A percentile compares a stretch with the other conserved stretches of the same genome.
These are phyloP conservation scores for Vickermania spadyakhi DNA, from an alignment of 208 protist genomes.

Conservation along the genomic window DNA sequence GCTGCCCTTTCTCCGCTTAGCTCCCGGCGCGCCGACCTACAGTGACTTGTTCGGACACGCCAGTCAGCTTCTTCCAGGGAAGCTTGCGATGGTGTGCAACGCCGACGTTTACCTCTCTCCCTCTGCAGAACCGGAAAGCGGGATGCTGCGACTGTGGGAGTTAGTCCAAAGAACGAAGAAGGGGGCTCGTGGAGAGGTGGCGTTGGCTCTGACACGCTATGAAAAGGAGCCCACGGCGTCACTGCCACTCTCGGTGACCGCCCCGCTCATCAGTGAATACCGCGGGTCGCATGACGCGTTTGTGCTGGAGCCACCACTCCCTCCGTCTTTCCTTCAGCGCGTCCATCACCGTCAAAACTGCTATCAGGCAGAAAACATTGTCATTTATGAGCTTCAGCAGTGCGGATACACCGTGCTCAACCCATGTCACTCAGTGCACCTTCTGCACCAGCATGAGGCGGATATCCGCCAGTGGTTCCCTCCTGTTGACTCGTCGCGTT, in stretches of 20 bases:
- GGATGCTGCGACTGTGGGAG: constrained; percentile 26
- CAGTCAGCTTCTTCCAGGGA: constrained; percentile 31
- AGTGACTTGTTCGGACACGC: constrained; percentile 65
- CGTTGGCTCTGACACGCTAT: constrained; percentile 66
- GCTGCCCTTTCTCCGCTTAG: constrained; percentile 29
- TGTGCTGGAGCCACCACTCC: constrained; percentile 43
- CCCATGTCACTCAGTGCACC: constrained; percentile 41
- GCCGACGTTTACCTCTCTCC: constrained; percentile 66
- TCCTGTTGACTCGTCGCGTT: constrained; percentile 56
- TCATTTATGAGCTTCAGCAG: constrained; percentile 61
- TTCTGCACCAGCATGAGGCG: constrained; percentile 63
- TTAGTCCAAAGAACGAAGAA: neutral
- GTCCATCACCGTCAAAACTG: constrained; percentile 74
- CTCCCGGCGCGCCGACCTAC: constrained; percentile 37
- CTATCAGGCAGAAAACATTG: constrained; percentile 86
- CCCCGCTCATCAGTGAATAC: constrained; percentile 69
- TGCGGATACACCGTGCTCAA: constrained; percentile 51
- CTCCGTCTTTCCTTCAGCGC: constrained; percentile 20
- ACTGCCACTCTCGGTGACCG: neutral
- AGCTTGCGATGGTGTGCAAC: constrained; percentile 79
- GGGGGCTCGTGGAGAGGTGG: constrained; percentile 5
- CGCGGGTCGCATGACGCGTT: constrained; percentile 86
- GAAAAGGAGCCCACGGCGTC: constrained; percentile 18
- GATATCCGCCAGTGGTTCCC: constrained; percentile 83
- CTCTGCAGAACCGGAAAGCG: constrained; percentile 16